These are phyloP conservation scores for Russula lepida DNA, from an alignment of 768 basidiomycete species.

Conservation along the genomic window DNA sequence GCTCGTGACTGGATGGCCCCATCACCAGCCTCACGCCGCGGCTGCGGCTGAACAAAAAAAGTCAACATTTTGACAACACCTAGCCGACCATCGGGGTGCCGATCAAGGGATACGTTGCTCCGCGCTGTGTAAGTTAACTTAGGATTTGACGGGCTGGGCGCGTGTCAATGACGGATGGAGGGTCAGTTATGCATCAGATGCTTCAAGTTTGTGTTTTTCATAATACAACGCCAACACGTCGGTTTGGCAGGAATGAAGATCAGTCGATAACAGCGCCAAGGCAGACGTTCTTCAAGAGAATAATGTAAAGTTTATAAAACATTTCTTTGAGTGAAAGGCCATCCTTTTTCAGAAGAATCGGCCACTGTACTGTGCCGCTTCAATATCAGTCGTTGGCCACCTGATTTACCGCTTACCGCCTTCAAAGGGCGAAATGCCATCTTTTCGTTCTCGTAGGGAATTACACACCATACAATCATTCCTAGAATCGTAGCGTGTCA, in stretches of 20 bases:
- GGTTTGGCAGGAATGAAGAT: not conserved
- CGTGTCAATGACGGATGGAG: no score
- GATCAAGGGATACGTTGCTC: not conserved
- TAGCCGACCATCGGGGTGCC: constrained; percentile 15
- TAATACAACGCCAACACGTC: no score
- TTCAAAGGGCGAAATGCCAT: not conserved
- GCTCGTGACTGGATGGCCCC: no score
- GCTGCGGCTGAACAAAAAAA: constrained; percentile 7
- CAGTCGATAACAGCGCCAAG: not conserved
- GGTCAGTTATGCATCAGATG: no score
- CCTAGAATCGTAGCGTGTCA: not conserved
- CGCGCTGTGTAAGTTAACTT: not conserved
- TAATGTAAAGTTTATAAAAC: not conserved
- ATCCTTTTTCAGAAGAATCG: not conserved
- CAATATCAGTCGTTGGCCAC: not conserved
- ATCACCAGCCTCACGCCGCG: constrained; percentile 12
- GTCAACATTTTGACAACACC: constrained; percentile 1
- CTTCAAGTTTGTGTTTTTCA: no score
- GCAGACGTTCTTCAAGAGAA: no score
- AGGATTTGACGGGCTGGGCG: not conserved
- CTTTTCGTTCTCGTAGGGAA: not conserved
- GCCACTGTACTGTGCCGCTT: not conserved
- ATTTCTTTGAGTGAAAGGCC: not conserved
- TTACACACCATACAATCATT: not conserved
- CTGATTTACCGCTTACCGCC: not conserved